Base-by-base conservation (phyloP, 495 filamentous ascomycete species). In the Tuber melanosporum region DNA sequence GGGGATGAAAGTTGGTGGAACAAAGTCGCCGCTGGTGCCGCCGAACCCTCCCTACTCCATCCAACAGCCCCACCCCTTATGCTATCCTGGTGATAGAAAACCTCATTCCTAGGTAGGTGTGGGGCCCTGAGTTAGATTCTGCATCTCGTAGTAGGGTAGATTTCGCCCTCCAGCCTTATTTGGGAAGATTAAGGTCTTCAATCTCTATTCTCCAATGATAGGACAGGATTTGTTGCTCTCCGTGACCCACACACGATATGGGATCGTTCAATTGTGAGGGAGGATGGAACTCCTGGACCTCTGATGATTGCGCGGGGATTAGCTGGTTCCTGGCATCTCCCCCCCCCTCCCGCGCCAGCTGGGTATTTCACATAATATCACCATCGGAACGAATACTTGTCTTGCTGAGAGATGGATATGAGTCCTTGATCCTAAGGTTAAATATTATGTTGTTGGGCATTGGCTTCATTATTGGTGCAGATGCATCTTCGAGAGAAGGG, bases 1-100 rank as follows among this genome's bases (percentile, higher is more conserved):
- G 32, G 32, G 10, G 86, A 85, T 73, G 83, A 87, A 76, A 90
- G 89, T 74, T 86, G 85, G 32, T 84, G 78, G 85, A 87, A 87
- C 86, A 80, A 92, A 91, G 26, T 84, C 85, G 74, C 43, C 5
- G 14, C 26, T 19, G 39, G 49, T 57, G 4, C 41, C 76, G 20
- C 32, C 22, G 36, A 77, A 70, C 72, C 45, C 69, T 39, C 72
- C 74, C 42, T 66, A 32, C 52, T 41, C 43, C 17, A 70, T 22
- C 43, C 17, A 70, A 8, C 19, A 39, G 9, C 44, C 71, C 71
- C 57, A 2, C 12, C 9, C 22, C 22, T 57, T 26, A 22, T 57
- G 20, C 20, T 52, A 20, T 12, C 17, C 46, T 2, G 2, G 46
- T 10, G 22, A n/a, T n/a, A 7, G 9, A 7, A n/a, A 22, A 14